Conservation (phyloP, 2,329 filamentous ascomycete genomes). For the Trichophyton mentagrophytes region DNA sequence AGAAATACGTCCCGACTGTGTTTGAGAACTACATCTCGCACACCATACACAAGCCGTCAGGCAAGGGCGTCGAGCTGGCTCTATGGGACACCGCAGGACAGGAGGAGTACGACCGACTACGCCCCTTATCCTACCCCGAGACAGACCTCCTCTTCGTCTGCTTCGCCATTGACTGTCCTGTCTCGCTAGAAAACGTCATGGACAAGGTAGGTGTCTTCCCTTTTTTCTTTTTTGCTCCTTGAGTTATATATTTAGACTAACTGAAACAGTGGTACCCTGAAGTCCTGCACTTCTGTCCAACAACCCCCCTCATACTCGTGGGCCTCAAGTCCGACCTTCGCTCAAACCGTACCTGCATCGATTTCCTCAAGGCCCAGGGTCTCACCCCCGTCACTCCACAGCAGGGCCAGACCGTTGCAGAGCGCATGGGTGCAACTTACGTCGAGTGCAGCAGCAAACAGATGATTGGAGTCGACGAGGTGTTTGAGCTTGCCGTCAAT, state of each 20-base stretch:
- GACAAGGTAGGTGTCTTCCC: constrained; percentile 61
- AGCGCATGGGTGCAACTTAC: constrained; percentile 89
- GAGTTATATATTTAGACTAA: constrained; percentile 3
- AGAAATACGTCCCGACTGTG: constrained; percentile 99
- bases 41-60: constrained; percentile 71
- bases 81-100: constrained; percentile 98
- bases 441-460: constrained; percentile 99
- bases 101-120: constrained; percentile 93
- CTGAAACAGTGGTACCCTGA: constrained; percentile 83
- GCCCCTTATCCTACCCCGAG: constrained; percentile 92
- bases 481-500: constrained; percentile 84
- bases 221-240: not conserved
- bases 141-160: constrained; percentile 97
- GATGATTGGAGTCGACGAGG: constrained; percentile 89
- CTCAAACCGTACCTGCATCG: constrained; percentile 90
- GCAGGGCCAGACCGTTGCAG: constrained; percentile 75
- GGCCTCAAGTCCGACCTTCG: constrained; percentile 95
- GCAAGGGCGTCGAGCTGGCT: constrained; percentile 91
- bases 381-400: constrained; percentile 87
- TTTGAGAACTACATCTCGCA: constrained; percentile 99
- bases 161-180: constrained; percentile 97
- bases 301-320: constrained; percentile 87
- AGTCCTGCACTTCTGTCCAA: constrained; percentile 96
- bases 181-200: constrained; percentile 94
- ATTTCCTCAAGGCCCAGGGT: constrained; percentile 95